These are phyloP conservation scores for Septoria linicola DNA, from an alignment of 2,329 filamentous ascomycete genomes.

Conservation along the genomic window DNA sequence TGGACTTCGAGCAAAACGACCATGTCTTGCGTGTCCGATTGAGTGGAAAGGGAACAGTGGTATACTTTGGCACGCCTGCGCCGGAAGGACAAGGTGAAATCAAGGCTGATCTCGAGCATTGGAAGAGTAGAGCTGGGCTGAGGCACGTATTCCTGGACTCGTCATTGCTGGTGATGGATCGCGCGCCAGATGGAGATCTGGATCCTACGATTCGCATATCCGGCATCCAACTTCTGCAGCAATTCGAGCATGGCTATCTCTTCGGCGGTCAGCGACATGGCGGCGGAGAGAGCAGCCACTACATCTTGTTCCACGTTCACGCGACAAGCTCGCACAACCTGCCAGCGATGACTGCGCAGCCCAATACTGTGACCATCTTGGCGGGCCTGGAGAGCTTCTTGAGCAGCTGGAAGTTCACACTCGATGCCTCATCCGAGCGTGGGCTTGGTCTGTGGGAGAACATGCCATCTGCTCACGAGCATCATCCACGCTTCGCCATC, in stretches of 20 bases:
- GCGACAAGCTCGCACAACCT: constrained; percentile 19
- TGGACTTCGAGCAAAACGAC: constrained; percentile 38
- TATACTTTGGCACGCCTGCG: constrained; percentile 38
- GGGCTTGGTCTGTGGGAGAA: constrained; percentile 35
- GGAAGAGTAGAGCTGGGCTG: constrained; percentile 37
- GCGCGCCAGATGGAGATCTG: constrained; percentile 6
- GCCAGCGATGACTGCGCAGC: constrained; percentile 24
- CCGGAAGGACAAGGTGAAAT: not conserved
- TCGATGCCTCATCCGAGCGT: constrained; percentile 25
- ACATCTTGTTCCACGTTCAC: constrained; percentile 35
- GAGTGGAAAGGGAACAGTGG: constrained; percentile 36
- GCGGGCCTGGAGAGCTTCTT: constrained; percentile 35
- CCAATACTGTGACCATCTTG: constrained; percentile 30
- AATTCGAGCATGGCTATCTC: constrained; percentile 32
- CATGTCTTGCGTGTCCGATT: constrained; percentile 36
- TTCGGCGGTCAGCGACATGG: constrained; percentile 36
- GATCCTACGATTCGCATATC: constrained; percentile 25
- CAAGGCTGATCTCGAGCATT: constrained; percentile 32
- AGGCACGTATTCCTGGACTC: constrained; percentile 37
- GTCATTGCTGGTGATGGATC: constrained; percentile 21
- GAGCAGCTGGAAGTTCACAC: constrained; percentile 32
- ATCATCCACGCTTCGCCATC: constrained; percentile 34
- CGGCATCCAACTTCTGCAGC: constrained; percentile 35
- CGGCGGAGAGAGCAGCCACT: constrained; percentile 30
- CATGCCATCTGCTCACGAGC: constrained; percentile 36